Base-by-base conservation (phyloP, 2,329 filamentous ascomycete species). In the Boeremia lycopersici region DNA sequence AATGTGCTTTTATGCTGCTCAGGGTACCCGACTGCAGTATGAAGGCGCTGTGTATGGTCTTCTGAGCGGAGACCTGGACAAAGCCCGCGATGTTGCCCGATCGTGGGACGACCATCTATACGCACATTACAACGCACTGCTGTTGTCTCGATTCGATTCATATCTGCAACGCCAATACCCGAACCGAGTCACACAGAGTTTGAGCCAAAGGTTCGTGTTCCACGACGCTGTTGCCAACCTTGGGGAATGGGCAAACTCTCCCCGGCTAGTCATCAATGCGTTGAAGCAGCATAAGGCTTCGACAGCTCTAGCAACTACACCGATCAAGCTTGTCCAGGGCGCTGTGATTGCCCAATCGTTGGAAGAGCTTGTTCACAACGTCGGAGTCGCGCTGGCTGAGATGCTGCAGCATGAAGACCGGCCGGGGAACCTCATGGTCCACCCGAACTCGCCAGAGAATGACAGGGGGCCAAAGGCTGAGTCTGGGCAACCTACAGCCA, bases 21-120 rank as follows among this genome's bases (percentile, higher is more conserved):
- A 89, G 45, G 85, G 86, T 2, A 86, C 86, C 25, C 84, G 84
- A 1, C 87, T 90, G 64, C 85, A 89, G 46, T 93, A 92, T 67
- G 92, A 99, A 76, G 86, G 87, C 50, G 95, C 93, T 15, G 91
- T 96, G 0, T 97, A 96, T 70, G 93, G 91, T 26, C 78, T 97
- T 11, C 81, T 99, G n/a, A 89, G 89, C 36, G 95, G 95, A 44
- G 91, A 97, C 69, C 83, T 92, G 44, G 78, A 84, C 33, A 90
- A 89, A 46, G 90, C 96, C 10, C 86, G 90, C 68, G 85, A 85
- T 61, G 86, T 93, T 34, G 92, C 90, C 70, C 82, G 84, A 45
- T 86, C 83, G 19, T 96, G 92, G 88, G 91, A 96, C 63, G 93
- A 98, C 68, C 86, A 88, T 65, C 81, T 97, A 15, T 96, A 95